These are phyloP conservation scores for Rubia yunnanensis DNA, from an alignment of 257 asterid species.

Conservation along the genomic window DNA sequence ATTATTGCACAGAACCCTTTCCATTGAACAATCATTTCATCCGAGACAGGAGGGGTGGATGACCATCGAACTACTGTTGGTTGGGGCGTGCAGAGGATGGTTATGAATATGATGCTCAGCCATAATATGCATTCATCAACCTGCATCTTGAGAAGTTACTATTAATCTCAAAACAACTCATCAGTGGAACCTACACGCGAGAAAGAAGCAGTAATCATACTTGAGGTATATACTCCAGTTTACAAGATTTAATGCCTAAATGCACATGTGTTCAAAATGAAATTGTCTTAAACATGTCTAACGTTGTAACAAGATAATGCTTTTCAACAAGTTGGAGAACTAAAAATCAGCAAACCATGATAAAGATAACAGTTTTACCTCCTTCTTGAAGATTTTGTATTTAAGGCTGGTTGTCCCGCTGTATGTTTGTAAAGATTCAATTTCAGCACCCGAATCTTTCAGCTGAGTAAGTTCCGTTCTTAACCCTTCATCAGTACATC, in stretches of 20 bases:
- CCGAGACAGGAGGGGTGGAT: constrained; percentile 67
- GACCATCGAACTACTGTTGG: constrained; percentile 97
- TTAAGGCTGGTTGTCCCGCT: constrained; percentile 64
- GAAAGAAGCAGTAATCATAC: not conserved
- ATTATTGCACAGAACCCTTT: constrained; percentile 94
- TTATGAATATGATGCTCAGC: constrained; percentile 79
- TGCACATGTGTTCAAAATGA: not conserved
- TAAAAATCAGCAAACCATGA: not conserved
- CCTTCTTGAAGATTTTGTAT: constrained; percentile 54
- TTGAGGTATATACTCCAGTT: not conserved
- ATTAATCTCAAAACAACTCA: not conserved
- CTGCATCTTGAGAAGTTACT: constrained; percentile 26
- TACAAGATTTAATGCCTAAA: not conserved
- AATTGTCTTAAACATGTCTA: not conserved
- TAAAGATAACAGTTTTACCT: constrained; percentile 30
- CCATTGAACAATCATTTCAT: constrained; percentile 61
- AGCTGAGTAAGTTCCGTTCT: constrained; percentile 64
- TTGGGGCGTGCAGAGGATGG: constrained; percentile 91
- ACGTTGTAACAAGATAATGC: not conserved
- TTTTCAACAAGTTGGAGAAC: not conserved
- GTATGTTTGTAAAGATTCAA: constrained; percentile 60
- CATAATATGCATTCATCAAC: constrained; percentile 88
- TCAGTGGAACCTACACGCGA: not conserved
- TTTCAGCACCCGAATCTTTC: constrained; percentile 77
- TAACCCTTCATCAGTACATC: constrained; percentile 80